Base-by-base conservation (phyloP, 495 filamentous ascomycete species). In the Hyphodiscus hymeniophilus region DNA sequence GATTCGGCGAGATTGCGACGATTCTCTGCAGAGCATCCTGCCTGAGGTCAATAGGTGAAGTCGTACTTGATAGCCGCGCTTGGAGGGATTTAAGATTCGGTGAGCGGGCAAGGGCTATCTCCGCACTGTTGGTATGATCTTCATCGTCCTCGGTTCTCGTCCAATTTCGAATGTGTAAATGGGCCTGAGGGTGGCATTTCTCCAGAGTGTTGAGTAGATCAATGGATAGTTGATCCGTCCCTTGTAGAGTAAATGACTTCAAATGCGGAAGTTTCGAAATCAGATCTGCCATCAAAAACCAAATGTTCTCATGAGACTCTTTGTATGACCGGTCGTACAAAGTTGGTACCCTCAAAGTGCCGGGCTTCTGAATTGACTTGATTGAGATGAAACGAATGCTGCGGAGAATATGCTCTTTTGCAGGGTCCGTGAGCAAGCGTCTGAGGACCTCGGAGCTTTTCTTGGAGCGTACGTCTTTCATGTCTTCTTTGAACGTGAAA, bases 161-260 rank as follows among this genome's bases (percentile, higher is more conserved):
- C 42, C 42, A 45, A 17, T 45, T 21, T 18, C 21, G 7, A 15
- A 45, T 26, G 7, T 45, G 42, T 11, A 45, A 26, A 31, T 32
- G 24, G 18, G 42, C 42, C 15, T 17, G 32, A 21, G 42, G 42
- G 30, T 45, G 30, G 15, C 33, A 18, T 5, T 18, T 32, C 21
- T 18, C 26, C 16, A 45, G 28, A 2, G 10, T 6, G n/a, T 32
- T 17, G 10, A 45, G 15, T 5, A 45, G 20, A 12, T 30, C 16
- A 18, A 45, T 17, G n/a, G 42, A 26, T 11, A 45, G 24, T 11
- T 30, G 42, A 32, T 45, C 23, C 10, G 24, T 32, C 12, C 23
- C 42, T 20, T 32, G 15, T 8, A 32, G 30, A 45, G 42, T 45
- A 7, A 45, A 26, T 7, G 8, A 7, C 30, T 32, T 31, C 17